Base-by-base conservation (phyloP, 306 rosid species). In the Carpinus fangiana region DNA sequence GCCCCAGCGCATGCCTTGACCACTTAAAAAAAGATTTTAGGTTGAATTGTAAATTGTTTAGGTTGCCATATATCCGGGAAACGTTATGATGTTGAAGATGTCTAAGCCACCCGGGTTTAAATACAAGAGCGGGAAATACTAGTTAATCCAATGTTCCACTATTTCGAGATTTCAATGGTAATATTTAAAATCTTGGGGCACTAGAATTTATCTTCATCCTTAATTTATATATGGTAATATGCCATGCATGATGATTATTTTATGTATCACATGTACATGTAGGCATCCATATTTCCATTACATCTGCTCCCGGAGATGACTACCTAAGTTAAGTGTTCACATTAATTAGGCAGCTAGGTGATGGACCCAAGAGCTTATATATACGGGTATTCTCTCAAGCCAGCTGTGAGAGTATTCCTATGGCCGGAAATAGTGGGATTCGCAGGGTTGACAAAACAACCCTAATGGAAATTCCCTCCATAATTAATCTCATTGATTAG, bases 61-160 rank as follows among this genome's bases (percentile, higher is more conserved):
- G 99, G 99, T 93, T 69, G 99, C 99, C 61, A 90, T 96, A 69
- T 91, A 96, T 88, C 97, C 98, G 21, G 99, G 99, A 81, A 93
- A 96, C 78, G 98, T 96, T 70, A 90, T 96, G 83, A 87, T 97
- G 3, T 74, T 93, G 88, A 96, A 96, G 87, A 96, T 96, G 99
- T 93, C 97, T 12, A 96, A 93, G 89, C 97, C 99, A 73, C 88
- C 92, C 53, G 96, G 87, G 79, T 96, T 96, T 78, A 91, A 87
- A 16, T 89, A 96, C 94, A 96, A 89, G 83, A 96, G 98, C 48
- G 99, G 98, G 74, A 97, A 92, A 80, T 96, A 96, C 92, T 93
- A 93, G 99, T 96, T 93, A 88, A 98, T 96, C 57, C 99, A 96
- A 80, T 96, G 99, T 81, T 93, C 99, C 18, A 93, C 93, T 4